These are phyloP conservation scores for Hericium rajendrae DNA, from an alignment of 768 basidiomycete species.

Conservation along the genomic window DNA sequence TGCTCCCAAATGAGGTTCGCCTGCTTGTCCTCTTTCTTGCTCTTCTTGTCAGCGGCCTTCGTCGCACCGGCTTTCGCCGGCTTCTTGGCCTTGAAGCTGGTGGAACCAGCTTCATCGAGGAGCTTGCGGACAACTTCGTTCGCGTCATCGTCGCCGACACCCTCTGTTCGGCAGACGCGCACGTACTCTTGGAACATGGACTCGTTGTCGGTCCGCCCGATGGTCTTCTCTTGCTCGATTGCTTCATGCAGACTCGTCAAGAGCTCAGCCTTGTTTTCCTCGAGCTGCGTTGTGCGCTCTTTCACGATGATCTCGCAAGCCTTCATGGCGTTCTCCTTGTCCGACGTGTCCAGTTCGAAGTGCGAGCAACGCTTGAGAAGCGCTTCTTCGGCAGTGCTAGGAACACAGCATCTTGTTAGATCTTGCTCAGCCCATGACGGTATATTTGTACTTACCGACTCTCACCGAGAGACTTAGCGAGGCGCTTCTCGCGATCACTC, in stretches of 20 bases:
- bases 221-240: slow-evolving; percentile 56
- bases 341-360: slow-evolving; percentile 73
- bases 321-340: slow-evolving; percentile 69
- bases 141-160: slow-evolving; percentile 74
- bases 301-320: slow-evolving; percentile 88
- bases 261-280: slow-evolving; percentile 71
- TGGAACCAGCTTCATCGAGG: slow-evolving; percentile 44
- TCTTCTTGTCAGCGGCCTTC: slow-evolving; percentile 24
- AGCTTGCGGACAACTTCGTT: slow-evolving; percentile 49
- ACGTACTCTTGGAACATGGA: slow-evolving; percentile 76
- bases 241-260: slow-evolving; percentile 55
- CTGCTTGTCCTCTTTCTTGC: slow-evolving; percentile 43
- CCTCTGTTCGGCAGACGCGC: slow-evolving; percentile 56
- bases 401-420: neutral
- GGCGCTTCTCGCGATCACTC: slow-evolving; percentile 82
- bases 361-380: slow-evolving; percentile 93
- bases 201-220: slow-evolving; percentile 50
- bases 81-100: slow-evolving; percentile 24
- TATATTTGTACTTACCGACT: slow-evolving; percentile 36
- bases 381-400: slow-evolving; percentile 82
- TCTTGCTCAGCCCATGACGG: neutral
- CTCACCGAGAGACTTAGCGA: slow-evolving; percentile 80
- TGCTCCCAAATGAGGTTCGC: slow-evolving; percentile 70
- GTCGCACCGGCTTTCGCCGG: slow-evolving; percentile 6
- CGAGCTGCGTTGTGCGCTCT: slow-evolving; percentile 70